Evolutionary conservation across 1,284 basidiomycete genomes (phyloP).

Genomic region (Termitomyces sp.): DNA sequence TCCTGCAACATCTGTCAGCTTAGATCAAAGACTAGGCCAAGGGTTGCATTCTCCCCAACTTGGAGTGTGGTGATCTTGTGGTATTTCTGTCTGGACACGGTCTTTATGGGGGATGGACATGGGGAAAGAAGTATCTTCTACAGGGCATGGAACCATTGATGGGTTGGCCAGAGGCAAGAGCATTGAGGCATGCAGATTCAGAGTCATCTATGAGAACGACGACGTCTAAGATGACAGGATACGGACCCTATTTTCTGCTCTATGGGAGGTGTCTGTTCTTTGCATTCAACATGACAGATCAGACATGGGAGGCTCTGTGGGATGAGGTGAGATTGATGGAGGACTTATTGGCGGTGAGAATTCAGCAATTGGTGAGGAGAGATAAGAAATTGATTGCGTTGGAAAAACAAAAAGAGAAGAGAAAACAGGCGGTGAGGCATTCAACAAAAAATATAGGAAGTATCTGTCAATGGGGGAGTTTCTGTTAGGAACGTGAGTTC

Average conservation of each 20-base stretch:
- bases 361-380: slow-evolving; percentile 1
- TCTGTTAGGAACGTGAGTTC: slow-evolving; percentile 1
- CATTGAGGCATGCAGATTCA: no score
- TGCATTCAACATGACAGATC: neutral
- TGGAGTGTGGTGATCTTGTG: neutral
- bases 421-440: slow-evolving; percentile 23
- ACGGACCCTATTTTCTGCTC: neutral
- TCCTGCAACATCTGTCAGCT: slow-evolving; percentile 30
- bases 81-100: neutral
- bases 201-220: neutral
- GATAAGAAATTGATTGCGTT: slow-evolving; percentile 16
- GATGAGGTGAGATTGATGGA: neutral
- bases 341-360: neutral
- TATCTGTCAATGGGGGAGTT: slow-evolving; percentile 3
- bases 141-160: slow-evolving; percentile 22
- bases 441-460: slow-evolving; percentile 14
- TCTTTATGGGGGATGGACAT: neutral
- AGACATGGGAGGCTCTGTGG: neutral
- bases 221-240: neutral
- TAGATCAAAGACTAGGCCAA: neutral
- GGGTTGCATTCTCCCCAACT: no score
- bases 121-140: neutral
- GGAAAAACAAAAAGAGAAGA: slow-evolving; percentile 10
- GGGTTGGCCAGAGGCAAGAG: slow-evolving; percentile 23
- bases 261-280: neutral